These are phyloP conservation scores for Nevesoporus exiguus DNA, from an alignment of 768 basidiomycete species.

Conservation along the genomic window DNA sequence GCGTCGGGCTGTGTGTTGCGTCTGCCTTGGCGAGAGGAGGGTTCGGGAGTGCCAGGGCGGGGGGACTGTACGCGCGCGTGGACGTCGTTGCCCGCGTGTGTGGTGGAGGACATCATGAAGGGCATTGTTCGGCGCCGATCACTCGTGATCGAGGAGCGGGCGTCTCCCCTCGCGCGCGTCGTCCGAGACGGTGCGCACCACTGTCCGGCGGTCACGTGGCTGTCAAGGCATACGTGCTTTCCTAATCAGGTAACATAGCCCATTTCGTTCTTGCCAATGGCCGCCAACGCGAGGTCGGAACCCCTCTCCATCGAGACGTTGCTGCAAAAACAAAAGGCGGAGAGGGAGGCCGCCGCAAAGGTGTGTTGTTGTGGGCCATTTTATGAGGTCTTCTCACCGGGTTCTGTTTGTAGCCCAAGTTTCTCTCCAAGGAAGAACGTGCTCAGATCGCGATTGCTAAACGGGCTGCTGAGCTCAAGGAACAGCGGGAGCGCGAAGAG, in stretches of 20 bases:
- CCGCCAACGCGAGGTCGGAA: slow-evolving; percentile 41
- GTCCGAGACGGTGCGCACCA: slow-evolving; percentile 21
- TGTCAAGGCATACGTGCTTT: background rate
- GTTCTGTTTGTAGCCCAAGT: slow-evolving; percentile 67
- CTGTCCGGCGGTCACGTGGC: slow-evolving; percentile 22
- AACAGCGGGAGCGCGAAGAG: slow-evolving; percentile 67
- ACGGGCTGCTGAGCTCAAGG: slow-evolving; percentile 77
- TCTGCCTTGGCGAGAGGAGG: slow-evolving; percentile 55
- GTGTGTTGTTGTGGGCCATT: slow-evolving; percentile 37
- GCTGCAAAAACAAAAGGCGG: slow-evolving; percentile 80
- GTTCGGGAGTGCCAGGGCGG: slow-evolving; percentile 61
- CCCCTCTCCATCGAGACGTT: slow-evolving; percentile 89
- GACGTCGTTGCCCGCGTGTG: background rate
- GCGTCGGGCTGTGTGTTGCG: slow-evolving; percentile 49
- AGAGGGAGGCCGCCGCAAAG: slow-evolving; percentile 89
- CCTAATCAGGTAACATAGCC: slow-evolving; percentile 14
- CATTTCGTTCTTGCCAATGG: slow-evolving; percentile 35
- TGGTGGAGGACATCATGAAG: background rate
- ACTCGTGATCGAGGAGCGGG: slow-evolving; percentile 14
- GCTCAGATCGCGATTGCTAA: slow-evolving; percentile 86
- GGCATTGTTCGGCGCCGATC: slow-evolving; percentile 17
- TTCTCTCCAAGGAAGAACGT: slow-evolving; percentile 89
- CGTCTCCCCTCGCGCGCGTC: slow-evolving; percentile 16
- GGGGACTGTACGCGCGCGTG: slow-evolving; percentile 40
- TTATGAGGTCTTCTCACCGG: background rate